Evolutionary conservation across 1,139 yeast genomes (phyloP).

Genomic region (Yamadazyma spencermartinsiae): DNA sequence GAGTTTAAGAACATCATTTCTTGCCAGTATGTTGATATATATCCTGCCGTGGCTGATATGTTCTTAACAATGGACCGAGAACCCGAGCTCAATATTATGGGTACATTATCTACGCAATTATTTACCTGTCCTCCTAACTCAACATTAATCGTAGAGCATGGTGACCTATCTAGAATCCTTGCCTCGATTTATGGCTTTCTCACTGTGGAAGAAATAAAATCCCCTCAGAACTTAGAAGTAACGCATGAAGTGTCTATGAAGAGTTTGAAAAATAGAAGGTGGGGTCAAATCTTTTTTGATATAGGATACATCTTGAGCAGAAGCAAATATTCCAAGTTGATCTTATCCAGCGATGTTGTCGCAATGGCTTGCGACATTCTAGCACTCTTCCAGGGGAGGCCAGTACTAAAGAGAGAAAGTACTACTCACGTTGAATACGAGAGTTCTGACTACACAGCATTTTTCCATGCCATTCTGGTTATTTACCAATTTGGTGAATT

Average conservation of each 20-base stretch:
- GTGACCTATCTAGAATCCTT: conserved; percentile 66
- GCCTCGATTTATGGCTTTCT: conserved; percentile 68
- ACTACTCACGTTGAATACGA: conserved; percentile 88
- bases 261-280: conserved; percentile 71
- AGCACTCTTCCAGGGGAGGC: conserved; percentile 76
- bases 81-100: conserved; percentile 77
- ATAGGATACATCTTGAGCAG: conserved; percentile 75
- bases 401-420: conserved; percentile 75
- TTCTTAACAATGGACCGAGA: conserved; percentile 74
- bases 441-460: conserved; percentile 79
- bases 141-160: conserved; percentile 64
- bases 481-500: conserved; percentile 64
- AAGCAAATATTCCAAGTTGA: conserved; percentile 52
- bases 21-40: conserved; percentile 79
- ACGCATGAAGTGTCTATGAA: conserved; percentile 43
- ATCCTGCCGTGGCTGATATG: conserved; percentile 76
- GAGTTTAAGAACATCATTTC: conserved; percentile 61
- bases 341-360: conserved; percentile 34
- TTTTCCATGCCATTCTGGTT: conserved; percentile 74
- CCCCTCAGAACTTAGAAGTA: conserved; percentile 46
- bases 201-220: conserved; percentile 54
- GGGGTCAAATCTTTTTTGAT: conserved; percentile 86
- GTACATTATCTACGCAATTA: conserved; percentile 77
- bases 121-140: conserved; percentile 86
- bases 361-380: conserved; percentile 64